Evolutionary conservation across 2,329 filamentous ascomycete species (phyloP).

Genomic region (Seiridium unicorne): DNA sequence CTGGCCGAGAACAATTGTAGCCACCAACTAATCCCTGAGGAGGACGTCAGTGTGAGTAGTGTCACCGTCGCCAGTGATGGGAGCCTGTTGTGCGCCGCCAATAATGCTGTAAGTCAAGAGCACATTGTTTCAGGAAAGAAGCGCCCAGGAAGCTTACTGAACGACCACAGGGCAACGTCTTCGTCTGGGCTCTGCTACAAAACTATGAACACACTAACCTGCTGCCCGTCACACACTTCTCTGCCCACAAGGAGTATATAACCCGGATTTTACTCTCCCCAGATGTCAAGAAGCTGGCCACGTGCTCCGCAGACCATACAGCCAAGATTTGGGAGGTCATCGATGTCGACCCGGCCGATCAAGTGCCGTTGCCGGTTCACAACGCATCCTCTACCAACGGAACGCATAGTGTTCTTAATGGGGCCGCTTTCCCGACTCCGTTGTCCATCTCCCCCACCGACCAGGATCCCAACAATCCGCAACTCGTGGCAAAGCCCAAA

Average conservation of each 20-base stretch:
- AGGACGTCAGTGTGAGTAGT: slow-evolving; percentile 89
- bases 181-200: slow-evolving; percentile 93
- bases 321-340: slow-evolving; percentile 93
- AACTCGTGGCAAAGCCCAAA: slow-evolving; percentile 33
- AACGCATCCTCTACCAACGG: slow-evolving; percentile 7
- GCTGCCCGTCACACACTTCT: slow-evolving; percentile 84
- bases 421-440: slow-evolving; percentile 1
- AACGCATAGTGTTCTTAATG: slow-evolving; percentile 3
- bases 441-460: background rate
- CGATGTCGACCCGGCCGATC: slow-evolving; percentile 56
- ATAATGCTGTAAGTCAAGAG: slow-evolving; percentile 67
- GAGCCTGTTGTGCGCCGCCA: slow-evolving; percentile 87
- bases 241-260: slow-evolving; percentile 88
- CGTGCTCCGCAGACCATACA: slow-evolving; percentile 89
- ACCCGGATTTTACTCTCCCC: slow-evolving; percentile 88
- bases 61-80: slow-evolving; percentile 96
- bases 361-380: slow-evolving; percentile 11
- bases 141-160: background rate
- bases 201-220: slow-evolving; percentile 79
- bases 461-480: slow-evolving; percentile 10
- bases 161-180: slow-evolving; percentile 77
- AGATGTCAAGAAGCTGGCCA: slow-evolving; percentile 90
- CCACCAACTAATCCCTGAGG: slow-evolving; percentile 93
- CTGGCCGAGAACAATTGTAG: slow-evolving; percentile 95
- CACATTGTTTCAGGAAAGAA: background rate